Base-by-base conservation (phyloP, 257 asterid genomes). In the Solanum raphanifolium region DNA sequence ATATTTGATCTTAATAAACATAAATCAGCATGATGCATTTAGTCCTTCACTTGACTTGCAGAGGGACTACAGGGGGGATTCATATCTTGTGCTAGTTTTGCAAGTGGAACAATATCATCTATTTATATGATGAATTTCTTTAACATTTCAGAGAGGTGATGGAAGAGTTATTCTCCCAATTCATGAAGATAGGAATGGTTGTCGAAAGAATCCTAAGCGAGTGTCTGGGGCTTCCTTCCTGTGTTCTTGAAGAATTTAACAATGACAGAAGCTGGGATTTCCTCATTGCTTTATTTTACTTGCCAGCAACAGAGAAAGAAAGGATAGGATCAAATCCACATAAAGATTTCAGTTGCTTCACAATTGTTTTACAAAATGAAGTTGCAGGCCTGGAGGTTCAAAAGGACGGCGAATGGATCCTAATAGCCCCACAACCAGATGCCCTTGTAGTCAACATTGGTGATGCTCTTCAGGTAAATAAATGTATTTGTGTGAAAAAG, bases 221-320 rank as follows among this genome's bases (percentile, higher is more conserved):
- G 13, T 94, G 95, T 71, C 83, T 94, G 85, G 95, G 92, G 27
- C 92, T 94, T 15, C 94, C 95, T 8, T 65, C 89, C 0, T 78
- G 79, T 85, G 92, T 89, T 88, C 83, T 94, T 87, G 90, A 91
- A 84, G 91, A 92, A 32, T 91, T 92, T 89, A 93, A 93, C 58
- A 4, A 34, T 6, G 96, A 94, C 18, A 87, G 95, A 73, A 91
- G 90, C 89, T 93, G 93, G 92, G 98, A 94, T 84, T 85, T 95
- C 90, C 89, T 94, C 93, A 90, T 39, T 87, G 92, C 94, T 18
- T 5, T 93, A 25, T 88, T 88, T 83, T 94, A 93, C 71, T 90
- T 87, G 87, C 95, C 92, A 5, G 91, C 94, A 8, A 90, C 88
- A 11, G 94, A 90, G 62, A 20, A 81, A 7, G 94, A 90, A 21